Evolutionary conservation across 2,329 filamentous ascomycete genomes (phyloP), one percentile per base, ranked within the genome.

Genomic region (Talaromyces atroroseus): DNA sequence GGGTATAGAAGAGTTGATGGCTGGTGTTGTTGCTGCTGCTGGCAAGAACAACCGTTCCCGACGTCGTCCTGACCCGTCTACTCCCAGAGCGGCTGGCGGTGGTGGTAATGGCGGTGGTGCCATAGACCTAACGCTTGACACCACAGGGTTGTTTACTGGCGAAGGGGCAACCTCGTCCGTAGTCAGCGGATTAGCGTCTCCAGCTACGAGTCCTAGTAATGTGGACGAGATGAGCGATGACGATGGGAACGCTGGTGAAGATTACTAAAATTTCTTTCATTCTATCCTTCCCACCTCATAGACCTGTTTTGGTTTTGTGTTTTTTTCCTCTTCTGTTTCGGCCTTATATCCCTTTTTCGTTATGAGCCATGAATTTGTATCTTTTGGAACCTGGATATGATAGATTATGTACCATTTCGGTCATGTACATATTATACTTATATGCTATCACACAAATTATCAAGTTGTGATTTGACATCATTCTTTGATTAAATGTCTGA

Each of bases 1-100:
- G 8, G 80, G 80, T 23, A 79, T 89, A 52, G 70, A 73, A 38
- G 72, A 74, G 58, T 58, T 74, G 29, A 74, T 74, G 68, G 68
- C 69, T 21, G 5, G 71, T 66, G 4, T 73, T 65, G 8, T 52
- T 11, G 56, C 56, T 6, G 44, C 52, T 11, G 52, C 52, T 1
- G 32, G 44, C 11, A 52, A 52, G 18, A 52, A 38, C 16, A 52
- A 42, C 69, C 69, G 1, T 68, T 68, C 34, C 70, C 69, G 4
- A 71, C 69, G 14, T 57, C n/a, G 40, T 5, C 18, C 18, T 21
- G 40, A 4, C 5, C 51, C 47, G 21, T 38, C 51, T 24, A 7
- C 6, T 38, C 14, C 42, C 36, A 32, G 49, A n/a, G 11, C 3
- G 2, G 50, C 36, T 26, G 50, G n/a, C 16, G 24, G 21, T 4